phyloP scores from a whole-genome alignment of 2,329 filamentous ascomycete species.

The Bipolaris victoriae region DNA sequence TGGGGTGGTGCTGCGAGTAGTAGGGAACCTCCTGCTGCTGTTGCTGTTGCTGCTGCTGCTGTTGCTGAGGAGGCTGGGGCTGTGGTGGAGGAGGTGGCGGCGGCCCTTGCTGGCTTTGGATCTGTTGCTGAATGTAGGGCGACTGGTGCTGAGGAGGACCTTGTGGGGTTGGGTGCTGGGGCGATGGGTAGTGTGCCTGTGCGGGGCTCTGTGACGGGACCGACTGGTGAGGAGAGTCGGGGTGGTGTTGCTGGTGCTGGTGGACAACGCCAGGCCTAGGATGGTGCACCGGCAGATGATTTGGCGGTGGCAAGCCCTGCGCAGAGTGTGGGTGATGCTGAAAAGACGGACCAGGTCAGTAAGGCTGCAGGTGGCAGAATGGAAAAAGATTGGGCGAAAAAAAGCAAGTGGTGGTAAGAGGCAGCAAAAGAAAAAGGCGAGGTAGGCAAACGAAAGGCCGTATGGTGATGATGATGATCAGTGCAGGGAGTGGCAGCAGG shows the following conservation, averaged over 20 bases:
- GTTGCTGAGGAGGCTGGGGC: conserved; percentile 45
- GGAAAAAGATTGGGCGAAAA: conserved; percentile 18
- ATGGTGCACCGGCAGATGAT: conserved; percentile 67
- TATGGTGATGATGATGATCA: conserved; percentile 14
- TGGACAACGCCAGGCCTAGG: conserved; percentile 73
- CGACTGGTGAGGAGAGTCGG: conserved; percentile 66
- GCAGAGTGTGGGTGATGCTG: conserved; percentile 80
- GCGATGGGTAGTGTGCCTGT: conserved; percentile 68
- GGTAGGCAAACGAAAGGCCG: conserved; percentile 7
- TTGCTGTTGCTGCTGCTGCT: conserved; percentile 54
- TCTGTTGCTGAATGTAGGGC: conserved; percentile 71
- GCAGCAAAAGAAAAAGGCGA: conserved; percentile 11
- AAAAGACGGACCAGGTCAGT: conserved; percentile 40
- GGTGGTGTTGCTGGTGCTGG: conserved; percentile 57
- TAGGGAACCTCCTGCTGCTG: conserved; percentile 70
- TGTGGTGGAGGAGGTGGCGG: conserved; percentile 56
- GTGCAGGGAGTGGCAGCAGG: conserved; percentile 22
- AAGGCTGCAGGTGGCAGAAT: conserved; percentile 26
- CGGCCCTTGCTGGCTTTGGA: conserved; percentile 66
- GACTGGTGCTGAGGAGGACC: conserved; percentile 58
- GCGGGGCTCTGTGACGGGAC: conserved; percentile 64
- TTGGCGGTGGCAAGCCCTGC: conserved; percentile 70
- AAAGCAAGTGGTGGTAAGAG: conserved; percentile 2
- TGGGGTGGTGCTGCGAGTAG: conserved; percentile 82
- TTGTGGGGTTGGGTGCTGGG: conserved; percentile 67